Evolutionary conservation across 2,329 filamentous ascomycete species (phyloP).

Genomic region (Ceratocystis smalleyi): DNA sequence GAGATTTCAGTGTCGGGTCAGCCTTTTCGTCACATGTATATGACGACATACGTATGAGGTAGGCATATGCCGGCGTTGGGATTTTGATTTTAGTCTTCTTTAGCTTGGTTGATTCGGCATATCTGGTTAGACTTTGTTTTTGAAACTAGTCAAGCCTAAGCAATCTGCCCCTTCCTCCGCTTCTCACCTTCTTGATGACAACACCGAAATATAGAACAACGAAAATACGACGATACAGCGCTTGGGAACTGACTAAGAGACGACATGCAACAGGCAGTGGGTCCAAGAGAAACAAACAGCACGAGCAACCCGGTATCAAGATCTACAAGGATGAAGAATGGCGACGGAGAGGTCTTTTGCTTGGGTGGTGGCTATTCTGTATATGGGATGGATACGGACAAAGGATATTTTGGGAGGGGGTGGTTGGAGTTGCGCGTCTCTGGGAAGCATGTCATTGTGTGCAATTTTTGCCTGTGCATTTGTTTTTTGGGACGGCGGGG

Average conservation of each 20-base stretch:
- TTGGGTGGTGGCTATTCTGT: constrained; percentile 12
- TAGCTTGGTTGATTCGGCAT: not conserved
- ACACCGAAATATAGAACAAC: not conserved
- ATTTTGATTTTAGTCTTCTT: constrained; percentile 5
- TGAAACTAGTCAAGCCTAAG: constrained; percentile 3
- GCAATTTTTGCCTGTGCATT: constrained; percentile 10
- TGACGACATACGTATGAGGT: constrained; percentile 1
- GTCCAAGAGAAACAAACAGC: not conserved
- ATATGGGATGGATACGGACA: constrained; percentile 14
- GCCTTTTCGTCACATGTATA: not conserved
- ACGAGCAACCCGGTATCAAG: not conserved
- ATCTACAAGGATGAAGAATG: not conserved
- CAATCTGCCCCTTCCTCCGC: not conserved
- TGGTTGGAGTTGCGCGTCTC: constrained; percentile 13
- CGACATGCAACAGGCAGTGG: not conserved
- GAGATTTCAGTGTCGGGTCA: constrained; percentile 2
- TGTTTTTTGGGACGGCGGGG: constrained; percentile 7
- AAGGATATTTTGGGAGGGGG: constrained; percentile 9
- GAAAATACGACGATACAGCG: not conserved
- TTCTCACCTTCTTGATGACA: not conserved
- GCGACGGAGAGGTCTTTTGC: not conserved
- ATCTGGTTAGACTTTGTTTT: constrained; percentile 5
- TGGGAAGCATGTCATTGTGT: constrained; percentile 14
- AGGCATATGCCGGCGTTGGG: constrained; percentile 4
- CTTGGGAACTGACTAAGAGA: not conserved